phyloP scores from a whole-genome alignment of 2,329 filamentous ascomycete genomes.

The Helminthosporium solani region DNA sequence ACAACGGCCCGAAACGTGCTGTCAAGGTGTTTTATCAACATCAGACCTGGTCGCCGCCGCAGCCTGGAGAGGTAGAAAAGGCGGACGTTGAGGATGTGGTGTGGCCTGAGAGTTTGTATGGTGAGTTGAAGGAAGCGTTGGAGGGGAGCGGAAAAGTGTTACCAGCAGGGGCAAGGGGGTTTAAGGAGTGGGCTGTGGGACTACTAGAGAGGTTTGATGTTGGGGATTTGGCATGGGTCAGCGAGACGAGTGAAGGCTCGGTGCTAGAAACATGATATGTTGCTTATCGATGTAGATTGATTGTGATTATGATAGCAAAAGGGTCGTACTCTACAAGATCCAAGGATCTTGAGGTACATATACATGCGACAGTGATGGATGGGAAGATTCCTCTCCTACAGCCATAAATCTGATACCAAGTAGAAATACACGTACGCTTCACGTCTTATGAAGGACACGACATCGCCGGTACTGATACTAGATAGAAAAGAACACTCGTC shows the following conservation, averaged over 20 bases:
- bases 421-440: too few species aligned
- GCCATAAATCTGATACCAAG: too few species aligned
- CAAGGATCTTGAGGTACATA: too few species aligned
- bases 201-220: constrained; percentile 57
- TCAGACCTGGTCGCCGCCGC: constrained; percentile 23
- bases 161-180: constrained; percentile 57
- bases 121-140: constrained; percentile 49
- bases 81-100: constrained; percentile 53
- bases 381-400: too few species aligned
- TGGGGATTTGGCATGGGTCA: constrained; percentile 12
- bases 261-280: too few species aligned
- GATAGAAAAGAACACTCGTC: too few species aligned
- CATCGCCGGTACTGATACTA: too few species aligned
- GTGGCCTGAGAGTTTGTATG: constrained; percentile 55
- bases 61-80: constrained; percentile 39
- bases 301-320: too few species aligned
- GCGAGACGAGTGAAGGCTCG: not conserved
- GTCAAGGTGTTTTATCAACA: constrained; percentile 59
- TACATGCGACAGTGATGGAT: too few species aligned
- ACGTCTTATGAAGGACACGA: too few species aligned
- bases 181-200: constrained; percentile 68
- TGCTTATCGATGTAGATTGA: too few species aligned
- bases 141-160: constrained; percentile 53
- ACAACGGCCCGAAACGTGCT: constrained; percentile 48
- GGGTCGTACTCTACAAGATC: too few species aligned